These are phyloP conservation scores for Macaranga tanarius DNA, from an alignment of 441 rosid genomes.

Conservation along the genomic window DNA sequence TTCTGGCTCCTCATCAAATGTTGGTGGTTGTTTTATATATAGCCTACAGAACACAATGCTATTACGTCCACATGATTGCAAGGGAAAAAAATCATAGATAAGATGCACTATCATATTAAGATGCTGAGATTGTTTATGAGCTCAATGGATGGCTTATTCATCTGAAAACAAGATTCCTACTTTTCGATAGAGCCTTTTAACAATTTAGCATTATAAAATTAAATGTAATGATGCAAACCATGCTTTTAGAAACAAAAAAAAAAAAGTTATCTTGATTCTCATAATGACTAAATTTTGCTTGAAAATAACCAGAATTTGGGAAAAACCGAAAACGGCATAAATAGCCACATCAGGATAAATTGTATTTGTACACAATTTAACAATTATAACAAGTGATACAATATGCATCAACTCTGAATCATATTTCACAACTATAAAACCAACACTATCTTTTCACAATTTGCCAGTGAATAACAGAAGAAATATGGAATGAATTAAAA, in stretches of 20 bases:
- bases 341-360: too few species aligned
- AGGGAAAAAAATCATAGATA: too few species aligned
- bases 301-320: neutral
- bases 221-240: neutral
- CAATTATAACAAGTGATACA: too few species aligned
- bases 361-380: too few species aligned
- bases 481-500: neutral
- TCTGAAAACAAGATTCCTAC: neutral
- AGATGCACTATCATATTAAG: too few species aligned
- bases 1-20: conserved; percentile 60
- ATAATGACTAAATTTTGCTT: neutral
- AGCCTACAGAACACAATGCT: conserved; percentile 42
- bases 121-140: too few species aligned
- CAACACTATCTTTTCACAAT: neutral
- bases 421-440: too few species aligned
- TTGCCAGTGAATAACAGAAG: neutral
- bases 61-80: too few species aligned
- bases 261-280: too few species aligned
- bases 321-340: too few species aligned
- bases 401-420: too few species aligned
- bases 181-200: neutral
- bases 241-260: too few species aligned
- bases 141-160: neutral
- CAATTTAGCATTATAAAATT: neutral
- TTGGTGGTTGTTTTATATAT: conserved; percentile 73